Conservation (phyloP, 1,284 basidiomycete genomes). For the Ceratorhiza oryzae-sativae region DNA sequence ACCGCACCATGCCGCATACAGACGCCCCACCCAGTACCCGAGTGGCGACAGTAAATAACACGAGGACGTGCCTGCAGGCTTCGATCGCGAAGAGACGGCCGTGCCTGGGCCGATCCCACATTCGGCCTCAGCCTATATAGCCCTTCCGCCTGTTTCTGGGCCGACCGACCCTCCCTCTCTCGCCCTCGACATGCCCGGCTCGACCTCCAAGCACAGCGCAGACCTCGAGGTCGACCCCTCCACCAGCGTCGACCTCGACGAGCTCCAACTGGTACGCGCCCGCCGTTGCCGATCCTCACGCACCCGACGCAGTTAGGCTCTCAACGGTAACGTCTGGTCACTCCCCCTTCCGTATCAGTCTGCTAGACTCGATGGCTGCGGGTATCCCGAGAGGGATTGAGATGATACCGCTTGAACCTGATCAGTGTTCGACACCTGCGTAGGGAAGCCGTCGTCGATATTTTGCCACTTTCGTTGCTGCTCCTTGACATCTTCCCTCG, state of each 20-base stretch:
- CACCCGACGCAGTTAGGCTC: conserved; percentile 47
- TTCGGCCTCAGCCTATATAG: conserved; percentile 12
- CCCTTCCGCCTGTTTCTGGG: neutral
- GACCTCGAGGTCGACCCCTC: conserved; percentile 5
- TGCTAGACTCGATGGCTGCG: conserved; percentile 68
- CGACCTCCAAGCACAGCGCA: conserved; percentile 9
- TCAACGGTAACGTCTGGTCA: conserved; percentile 63
- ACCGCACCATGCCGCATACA: neutral
- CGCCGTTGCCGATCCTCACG: conserved; percentile 45
- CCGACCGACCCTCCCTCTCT: neutral
- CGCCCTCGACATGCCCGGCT: conserved; percentile 36
- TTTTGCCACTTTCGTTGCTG: conserved; percentile 46
- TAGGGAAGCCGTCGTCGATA: conserved; percentile 72
- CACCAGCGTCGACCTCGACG: conserved; percentile 58
- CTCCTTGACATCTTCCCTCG: conserved; percentile 28
- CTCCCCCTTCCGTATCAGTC: conserved; percentile 54
- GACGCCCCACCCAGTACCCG: too few relatives aligned
- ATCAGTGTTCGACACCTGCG: conserved; percentile 92
- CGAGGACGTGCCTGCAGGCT: neutral
- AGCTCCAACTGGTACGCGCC: conserved; percentile 65
- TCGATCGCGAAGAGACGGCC: neutral
- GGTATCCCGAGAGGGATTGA: conserved; percentile 83
- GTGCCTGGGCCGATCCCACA: neutral
- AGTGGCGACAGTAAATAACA: too few relatives aligned
- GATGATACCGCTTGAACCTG: conserved; percentile 95